Evolutionary conservation across 306 rosid genomes (phyloP), one percentile per base, ranked within the genome.

Genomic region (Amphicarpaea edgeworthii): DNA sequence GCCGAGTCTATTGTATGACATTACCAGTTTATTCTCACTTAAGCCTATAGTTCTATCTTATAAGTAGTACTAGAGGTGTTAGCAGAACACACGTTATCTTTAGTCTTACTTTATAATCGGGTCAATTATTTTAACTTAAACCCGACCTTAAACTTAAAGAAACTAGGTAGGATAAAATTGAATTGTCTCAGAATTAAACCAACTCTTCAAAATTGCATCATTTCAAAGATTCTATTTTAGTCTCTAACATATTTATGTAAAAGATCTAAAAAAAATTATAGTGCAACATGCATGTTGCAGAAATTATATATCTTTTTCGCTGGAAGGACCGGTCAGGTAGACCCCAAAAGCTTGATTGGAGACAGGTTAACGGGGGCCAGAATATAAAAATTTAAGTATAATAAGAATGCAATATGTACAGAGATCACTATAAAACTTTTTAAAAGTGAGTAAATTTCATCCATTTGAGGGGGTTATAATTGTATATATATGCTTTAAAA

Each of bases 141-240:
- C 28, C 6, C 5, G 28, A 17, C 16, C 12, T 51, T 20, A 51
- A 5, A 19, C 12, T 9, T 8, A 17, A 51, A 51, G 57, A 50
- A 50, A 50, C 12, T 17, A 14, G 12, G 37, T 57, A 4, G 63
- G 10, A 11, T 2, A 57, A 24, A 12, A 57, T 57, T 24, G 16
- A 57, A 11, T 57, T 24, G 19, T 24, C 19, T 26, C 5, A n/a
- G n/a, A n/a, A n/a, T 38, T 2, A n/a, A 59, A n/a, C 43, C 68
- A 61, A n/a, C 24, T 24, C 68, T 61, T 61, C 68, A 32, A 34
- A 34, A n/a, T 30, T 32, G 46, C 45, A 61, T n/a, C 45, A 60
- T 61, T 34, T 61, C 68, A 34, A 61, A 32, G 1, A 30, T n/a
- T 61, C 24, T 32, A 16, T 32, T 34, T 8, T 15, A 61, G 42